phyloP scores from a whole-genome alignment of 768 basidiomycete genomes.

The Tricholoma sp. region DNA sequence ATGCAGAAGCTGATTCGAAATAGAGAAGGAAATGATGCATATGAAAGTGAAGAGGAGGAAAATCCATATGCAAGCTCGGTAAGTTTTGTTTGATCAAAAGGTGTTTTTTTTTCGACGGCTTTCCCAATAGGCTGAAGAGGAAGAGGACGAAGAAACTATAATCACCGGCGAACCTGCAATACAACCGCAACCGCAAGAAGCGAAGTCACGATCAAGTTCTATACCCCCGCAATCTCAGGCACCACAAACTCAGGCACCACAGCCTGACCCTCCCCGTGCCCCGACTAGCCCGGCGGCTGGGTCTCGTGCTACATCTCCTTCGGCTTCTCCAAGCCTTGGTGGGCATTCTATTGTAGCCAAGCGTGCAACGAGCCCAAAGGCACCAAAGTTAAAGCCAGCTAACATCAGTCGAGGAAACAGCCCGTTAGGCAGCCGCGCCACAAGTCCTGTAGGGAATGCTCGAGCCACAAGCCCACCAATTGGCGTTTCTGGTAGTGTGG shows the following conservation, averaged over 20 bases:
- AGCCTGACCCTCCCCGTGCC: conserved; percentile 29
- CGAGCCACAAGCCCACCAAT: conserved; percentile 40
- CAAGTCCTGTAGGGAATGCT: conserved; percentile 41
- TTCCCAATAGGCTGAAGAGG: conserved; percentile 55
- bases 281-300: conserved; percentile 25
- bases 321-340: conserved; percentile 48
- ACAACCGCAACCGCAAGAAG: conserved; percentile 43
- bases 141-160: conserved; percentile 62
- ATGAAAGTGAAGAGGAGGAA: conserved; percentile 79
- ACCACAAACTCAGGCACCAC: conserved; percentile 39
- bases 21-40: conserved; percentile 75
- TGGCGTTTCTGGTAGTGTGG: conserved; percentile 17
- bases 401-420: conserved; percentile 52
- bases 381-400: conserved; percentile 49
- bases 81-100: conserved; percentile 21
- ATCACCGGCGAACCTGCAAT: conserved; percentile 35
- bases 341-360: conserved; percentile 80
- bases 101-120: conserved; percentile 2
- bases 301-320: conserved; percentile 61
- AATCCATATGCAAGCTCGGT: conserved; percentile 83
- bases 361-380: conserved; percentile 80
- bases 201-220: conserved; percentile 41
- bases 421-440: conserved; percentile 54
- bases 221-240: conserved; percentile 17
- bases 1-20: conserved; percentile 86